Evolutionary conservation across 441 rosid genomes (phyloP).

Genomic region (Codiaeum variegatum): DNA sequence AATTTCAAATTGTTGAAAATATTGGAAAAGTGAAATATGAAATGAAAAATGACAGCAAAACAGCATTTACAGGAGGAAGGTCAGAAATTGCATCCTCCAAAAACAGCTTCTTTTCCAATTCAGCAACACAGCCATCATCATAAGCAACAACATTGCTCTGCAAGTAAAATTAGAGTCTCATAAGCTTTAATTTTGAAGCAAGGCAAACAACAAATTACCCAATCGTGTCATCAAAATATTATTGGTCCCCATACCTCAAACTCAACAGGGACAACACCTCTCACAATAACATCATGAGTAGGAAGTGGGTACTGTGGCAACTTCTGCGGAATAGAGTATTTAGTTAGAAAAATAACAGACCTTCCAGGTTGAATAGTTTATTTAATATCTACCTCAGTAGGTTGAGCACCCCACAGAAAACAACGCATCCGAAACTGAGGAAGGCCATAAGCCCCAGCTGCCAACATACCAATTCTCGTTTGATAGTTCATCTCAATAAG

Average conservation of each 20-base stretch:
- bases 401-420: constrained; percentile 75
- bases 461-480: constrained; percentile 73
- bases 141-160: constrained; percentile 48
- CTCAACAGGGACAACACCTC: constrained; percentile 55
- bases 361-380: neutral
- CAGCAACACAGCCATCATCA: constrained; percentile 34
- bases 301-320: constrained; percentile 79
- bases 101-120: constrained; percentile 42
- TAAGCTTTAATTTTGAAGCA: neutral
- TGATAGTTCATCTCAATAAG: constrained; percentile 68
- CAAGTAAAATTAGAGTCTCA: constrained; percentile 10
- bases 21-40: neutral
- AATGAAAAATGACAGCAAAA: neutral
- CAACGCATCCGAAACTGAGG: constrained; percentile 76
- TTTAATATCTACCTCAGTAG: constrained; percentile 37
- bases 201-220: neutral
- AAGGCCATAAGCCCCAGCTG: constrained; percentile 86
- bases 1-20: neutral
- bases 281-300: constrained; percentile 62
- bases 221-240: neutral
- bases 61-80: constrained; percentile 50
- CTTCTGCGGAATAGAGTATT: constrained; percentile 33
- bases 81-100: constrained; percentile 62
- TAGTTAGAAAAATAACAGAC: neutral
- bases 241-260: constrained; percentile 46